Conservation (phyloP, 257 asterid genomes). For the Phtheirospermum japonicum region DNA sequence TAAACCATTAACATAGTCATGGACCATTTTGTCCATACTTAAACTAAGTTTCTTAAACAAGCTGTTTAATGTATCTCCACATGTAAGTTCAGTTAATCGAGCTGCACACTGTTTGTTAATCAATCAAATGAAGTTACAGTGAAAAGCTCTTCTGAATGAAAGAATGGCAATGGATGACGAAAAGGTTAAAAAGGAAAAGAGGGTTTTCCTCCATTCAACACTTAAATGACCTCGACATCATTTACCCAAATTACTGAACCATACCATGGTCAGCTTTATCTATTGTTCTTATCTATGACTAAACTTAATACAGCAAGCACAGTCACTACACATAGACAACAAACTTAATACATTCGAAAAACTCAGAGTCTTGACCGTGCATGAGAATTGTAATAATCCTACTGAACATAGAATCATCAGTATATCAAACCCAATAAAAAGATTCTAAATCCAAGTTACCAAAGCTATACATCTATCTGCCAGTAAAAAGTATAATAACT, state of each 20-base stretch:
- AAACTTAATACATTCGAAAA: conserved; percentile 4
- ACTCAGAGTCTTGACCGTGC: too few species aligned
- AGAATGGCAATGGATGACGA: too few species aligned
- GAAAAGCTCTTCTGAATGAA: neutral
- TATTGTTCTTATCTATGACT: too few species aligned
- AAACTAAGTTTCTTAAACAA: conserved; percentile 12
- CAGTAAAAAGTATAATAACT: too few species aligned
- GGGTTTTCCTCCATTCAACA: too few species aligned
- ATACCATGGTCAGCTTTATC: too few species aligned
- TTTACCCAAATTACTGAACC: too few species aligned
- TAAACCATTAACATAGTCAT: too few species aligned
- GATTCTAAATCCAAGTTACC: neutral
- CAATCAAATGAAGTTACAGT: neutral
- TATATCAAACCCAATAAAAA: neutral
- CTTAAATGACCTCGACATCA: too few species aligned
- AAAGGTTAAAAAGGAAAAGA: too few species aligned
- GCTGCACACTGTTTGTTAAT: neutral
- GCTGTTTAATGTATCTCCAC: neutral
- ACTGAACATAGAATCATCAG: conserved; percentile 9
- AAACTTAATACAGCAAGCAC: conserved; percentile 2
- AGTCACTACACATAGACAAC: conserved; percentile 1
- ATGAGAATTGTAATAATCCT: neutral
- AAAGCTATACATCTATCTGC: too few species aligned
- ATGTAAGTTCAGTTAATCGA: neutral
- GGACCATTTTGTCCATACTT: neutral